Evolutionary conservation across 371 early-diverging fungal species (phyloP).

Genomic region (Actinomortierella wolfii): DNA sequence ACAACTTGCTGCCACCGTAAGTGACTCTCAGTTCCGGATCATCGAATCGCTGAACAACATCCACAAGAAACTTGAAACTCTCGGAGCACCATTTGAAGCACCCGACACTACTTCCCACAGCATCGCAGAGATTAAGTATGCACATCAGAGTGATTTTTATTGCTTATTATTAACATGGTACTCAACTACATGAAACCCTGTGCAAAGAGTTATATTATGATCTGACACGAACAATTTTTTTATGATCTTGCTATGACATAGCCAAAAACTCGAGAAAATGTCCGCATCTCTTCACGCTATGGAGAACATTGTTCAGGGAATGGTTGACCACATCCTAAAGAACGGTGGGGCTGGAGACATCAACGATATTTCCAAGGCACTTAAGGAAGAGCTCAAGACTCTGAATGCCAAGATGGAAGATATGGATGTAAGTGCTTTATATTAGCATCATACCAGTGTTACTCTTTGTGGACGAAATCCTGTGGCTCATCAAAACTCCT

Average conservation of each 20-base stretch:
- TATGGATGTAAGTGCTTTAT: slow-evolving; percentile 17
- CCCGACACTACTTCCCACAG: slow-evolving; percentile 22
- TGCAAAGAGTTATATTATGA: too few species aligned
- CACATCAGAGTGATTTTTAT: too few species aligned
- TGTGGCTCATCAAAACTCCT: neutral
- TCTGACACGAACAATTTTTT: too few species aligned
- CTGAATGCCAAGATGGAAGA: slow-evolving; percentile 43
- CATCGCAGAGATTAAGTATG: slow-evolving; percentile 20
- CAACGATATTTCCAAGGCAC: slow-evolving; percentile 20
- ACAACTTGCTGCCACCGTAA: slow-evolving; percentile 43
- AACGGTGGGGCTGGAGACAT: slow-evolving; percentile 8
- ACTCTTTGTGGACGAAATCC: too few species aligned
- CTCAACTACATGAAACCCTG: too few species aligned
- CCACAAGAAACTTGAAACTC: slow-evolving; percentile 59
- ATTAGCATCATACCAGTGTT: too few species aligned
- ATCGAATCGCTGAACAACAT: slow-evolving; percentile 67
- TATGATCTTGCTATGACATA: too few species aligned
- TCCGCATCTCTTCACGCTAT: slow-evolving; percentile 76
- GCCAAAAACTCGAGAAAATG: slow-evolving; percentile 53
- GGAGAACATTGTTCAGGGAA: slow-evolving; percentile 71
- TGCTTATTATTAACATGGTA: too few species aligned
- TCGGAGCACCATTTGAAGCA: slow-evolving; percentile 55
- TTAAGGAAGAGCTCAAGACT: slow-evolving; percentile 31
- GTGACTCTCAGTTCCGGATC: slow-evolving; percentile 71
- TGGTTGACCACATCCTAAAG: slow-evolving; percentile 60